Base-by-base conservation (phyloP, 2,329 filamentous ascomycete genomes). In the Claviceps maximensis region DNA sequence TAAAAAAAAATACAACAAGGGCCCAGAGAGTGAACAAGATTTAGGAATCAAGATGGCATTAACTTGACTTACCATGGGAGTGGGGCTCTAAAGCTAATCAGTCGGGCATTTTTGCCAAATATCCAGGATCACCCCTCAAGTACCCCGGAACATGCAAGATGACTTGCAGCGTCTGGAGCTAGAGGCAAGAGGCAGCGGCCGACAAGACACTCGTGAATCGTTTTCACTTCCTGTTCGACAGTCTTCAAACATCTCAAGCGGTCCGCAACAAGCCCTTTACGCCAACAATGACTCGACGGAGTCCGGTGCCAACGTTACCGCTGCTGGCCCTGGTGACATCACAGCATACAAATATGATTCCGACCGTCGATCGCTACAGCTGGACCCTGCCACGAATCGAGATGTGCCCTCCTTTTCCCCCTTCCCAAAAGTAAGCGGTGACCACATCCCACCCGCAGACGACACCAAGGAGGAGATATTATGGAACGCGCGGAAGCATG, bases 101-200 rank as follows among this genome's bases (percentile, higher is more conserved):
- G 48, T 62, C 60, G 62, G 66, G 59, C 46, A 23, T 36, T 48
- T 60, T 57, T 47, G 51, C 31, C 23, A 29, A 62, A 61, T 65
- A 58, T 65, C 60, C 69, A 95, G 89, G 74, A 82, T 94, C 64
- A 95, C 91, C 83, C 87, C 89, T 67, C 89, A 96, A 76, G 89
- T 96, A 59, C 89, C 91, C 60, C 87, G 91, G 71, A 91, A 95
- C 71, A 96, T 98, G 81, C 89, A 95, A 73, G 85, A 95, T 64
- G 91, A 87, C 70, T 80, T 98, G 59, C 87, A 91, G 63, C 84
- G 90, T 68, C 82, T 98, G 73, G 90, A 96, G 75, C 77, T 89
- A 56, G 84, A 89, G 74, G 85, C 86, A 56, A 78, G 74, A 70
- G 70, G 70, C 63, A 70, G 61, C 56, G 63, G 65, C 53, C 62